Evolutionary conservation across 2,329 filamentous ascomycete genomes (phyloP), one percentile per base, ranked within the genome.

Genomic region (Verruconis gallopava): DNA sequence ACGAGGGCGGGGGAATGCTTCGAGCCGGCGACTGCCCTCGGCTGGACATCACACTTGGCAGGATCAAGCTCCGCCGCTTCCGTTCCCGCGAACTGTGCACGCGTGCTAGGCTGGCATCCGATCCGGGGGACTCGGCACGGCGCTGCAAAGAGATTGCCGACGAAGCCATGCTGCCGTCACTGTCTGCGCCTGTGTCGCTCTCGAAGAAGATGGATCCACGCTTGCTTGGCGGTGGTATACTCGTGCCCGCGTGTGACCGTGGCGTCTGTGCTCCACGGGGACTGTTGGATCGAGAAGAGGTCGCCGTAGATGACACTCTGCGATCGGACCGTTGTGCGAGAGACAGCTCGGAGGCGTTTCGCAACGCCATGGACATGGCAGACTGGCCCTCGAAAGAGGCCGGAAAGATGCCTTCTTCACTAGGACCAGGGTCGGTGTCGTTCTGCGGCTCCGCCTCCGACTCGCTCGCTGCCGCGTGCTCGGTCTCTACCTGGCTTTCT

Each of bases 231-330:
- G 58, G 55, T 60, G 79, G 61, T 13, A 80, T 63, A 51, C 64
- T 67, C 43, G 66, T 65, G 47, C 72, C 75, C 39, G 74, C 77
- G 52, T 89, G 79, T 0, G 89, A 96, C 48, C 85, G 79, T 9
- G 91, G 91, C 3, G 91, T 98, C 9, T 84, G 83, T 47, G 85
- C 91, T 59, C 93, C 88, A 57, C 79, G 79, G 0, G 91, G 91
- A 56, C 91, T 98, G 56, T 77, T 91, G 3, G 91, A 93, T 48
- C 84, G 73, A 1, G 84, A 89, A 2, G 43, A 93, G 20, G 77
- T 76, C 18, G 82, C 66, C 47, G 79, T 64, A 46, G 81, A 77
- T 40, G 79, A 79, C 15, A 66, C 60, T 45, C 69, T 65, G 18
- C 68, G 64, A 34, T 66, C 66, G 6, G 25, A 30, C n/a, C 25